phyloP scores from a whole-genome alignment of 306 rosid genomes.

The Ceratonia siliqua region DNA sequence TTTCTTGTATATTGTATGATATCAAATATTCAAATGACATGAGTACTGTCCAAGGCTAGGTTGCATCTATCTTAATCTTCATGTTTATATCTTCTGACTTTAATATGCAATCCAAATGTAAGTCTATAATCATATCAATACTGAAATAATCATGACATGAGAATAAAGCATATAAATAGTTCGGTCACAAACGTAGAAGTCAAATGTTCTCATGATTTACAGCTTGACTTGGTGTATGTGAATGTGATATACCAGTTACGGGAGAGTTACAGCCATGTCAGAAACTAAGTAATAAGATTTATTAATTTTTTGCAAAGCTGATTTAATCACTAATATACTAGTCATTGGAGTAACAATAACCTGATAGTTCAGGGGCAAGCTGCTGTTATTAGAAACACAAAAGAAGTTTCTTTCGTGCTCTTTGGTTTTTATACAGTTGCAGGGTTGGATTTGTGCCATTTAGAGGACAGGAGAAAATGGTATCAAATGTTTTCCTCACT shows the following conservation, averaged over 20 bases:
- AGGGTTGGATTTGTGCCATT: neutral
- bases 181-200: slow-evolving; percentile 11
- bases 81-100: neutral
- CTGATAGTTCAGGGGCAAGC: neutral
- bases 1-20: neutral
- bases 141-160: neutral
- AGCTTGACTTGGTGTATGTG: slow-evolving; percentile 20
- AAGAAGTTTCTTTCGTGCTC: neutral
- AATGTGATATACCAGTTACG: neutral
- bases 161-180: neutral
- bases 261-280: slow-evolving; percentile 13
- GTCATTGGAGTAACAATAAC: neutral
- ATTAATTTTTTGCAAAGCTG: neutral
- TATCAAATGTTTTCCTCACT: neutral
- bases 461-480: slow-evolving; percentile 2
- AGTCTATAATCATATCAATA: neutral
- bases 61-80: neutral
- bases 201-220: neutral
- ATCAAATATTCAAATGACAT: neutral
- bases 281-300: neutral
- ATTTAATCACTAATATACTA: neutral
- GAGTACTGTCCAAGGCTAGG: neutral
- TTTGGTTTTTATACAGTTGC: neutral
- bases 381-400: neutral
- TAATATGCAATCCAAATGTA: slow-evolving; percentile 12